A percentile compares a stretch with the other conserved stretches of the same genome.
phyloP scores from a whole-genome alignment of 495 filamentous ascomycete genomes.

The Lichenothelia convexa region DNA sequence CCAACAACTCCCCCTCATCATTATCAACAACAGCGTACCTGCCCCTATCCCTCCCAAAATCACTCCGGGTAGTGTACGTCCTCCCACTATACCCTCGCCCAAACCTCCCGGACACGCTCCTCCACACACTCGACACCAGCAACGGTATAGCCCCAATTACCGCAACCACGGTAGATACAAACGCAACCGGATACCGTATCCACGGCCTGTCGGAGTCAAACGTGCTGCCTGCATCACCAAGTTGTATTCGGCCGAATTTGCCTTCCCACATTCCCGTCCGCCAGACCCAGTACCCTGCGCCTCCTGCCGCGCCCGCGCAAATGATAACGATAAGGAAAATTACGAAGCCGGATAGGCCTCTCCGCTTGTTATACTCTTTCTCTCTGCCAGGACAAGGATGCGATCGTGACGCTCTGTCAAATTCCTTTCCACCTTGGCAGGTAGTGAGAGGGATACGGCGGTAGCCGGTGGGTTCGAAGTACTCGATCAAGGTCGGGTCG shows the following conservation, averaged over 20 bases:
- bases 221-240: conserved; percentile 41
- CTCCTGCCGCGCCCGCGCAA: conserved; percentile 48
- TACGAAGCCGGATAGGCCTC: conserved; percentile 50
- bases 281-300: conserved; percentile 71
- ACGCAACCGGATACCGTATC: conserved; percentile 61
- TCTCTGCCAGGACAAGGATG: conserved; percentile 59
- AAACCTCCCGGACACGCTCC: conserved; percentile 30
- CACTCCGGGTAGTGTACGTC: conserved; percentile 65
- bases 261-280: conserved; percentile 66
- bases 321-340: conserved; percentile 73
- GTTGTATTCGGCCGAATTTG: conserved; percentile 77
- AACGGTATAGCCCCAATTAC: conserved; percentile 58
- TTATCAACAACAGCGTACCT: conserved; percentile 78
- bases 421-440: conserved; percentile 51
- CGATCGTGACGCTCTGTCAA: conserved; percentile 40
- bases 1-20: conserved; percentile 84
- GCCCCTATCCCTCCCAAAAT: conserved; percentile 64
- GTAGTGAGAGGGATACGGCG: conserved; percentile 80
- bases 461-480: conserved; percentile 68
- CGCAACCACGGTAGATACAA: conserved; percentile 58
- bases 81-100: conserved; percentile 18
- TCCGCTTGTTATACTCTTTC: conserved; percentile 53
- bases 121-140: conserved; percentile 46
- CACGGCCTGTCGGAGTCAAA: conserved; percentile 49
- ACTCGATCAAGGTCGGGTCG: conserved; percentile 49